These are phyloP conservation scores for Russula emetica DNA, from an alignment of 768 basidiomycete genomes.

Conservation along the genomic window DNA sequence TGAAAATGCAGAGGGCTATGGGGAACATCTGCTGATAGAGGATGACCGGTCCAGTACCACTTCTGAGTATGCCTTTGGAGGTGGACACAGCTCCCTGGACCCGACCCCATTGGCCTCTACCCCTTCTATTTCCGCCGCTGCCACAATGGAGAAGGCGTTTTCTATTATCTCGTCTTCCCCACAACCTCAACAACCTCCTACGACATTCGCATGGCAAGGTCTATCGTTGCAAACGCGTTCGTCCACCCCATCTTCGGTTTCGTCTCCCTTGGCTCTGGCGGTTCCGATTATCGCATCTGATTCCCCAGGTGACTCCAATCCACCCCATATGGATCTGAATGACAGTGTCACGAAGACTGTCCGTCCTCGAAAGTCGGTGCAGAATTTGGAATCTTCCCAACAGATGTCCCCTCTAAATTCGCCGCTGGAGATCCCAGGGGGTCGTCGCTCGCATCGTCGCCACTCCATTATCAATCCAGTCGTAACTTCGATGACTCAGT, in stretches of 20 bases:
- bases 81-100: conserved; percentile 41
- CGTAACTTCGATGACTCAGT: conserved; percentile 56
- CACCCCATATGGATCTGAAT: conserved; percentile 65
- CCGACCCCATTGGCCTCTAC: conserved; percentile 67
- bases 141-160: conserved; percentile 21
- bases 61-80: conserved; percentile 57
- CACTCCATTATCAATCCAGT: conserved; percentile 52
- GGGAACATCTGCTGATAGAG: conserved; percentile 28
- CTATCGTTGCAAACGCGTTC: conserved; percentile 65
- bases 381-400: conserved; percentile 62
- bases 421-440: conserved; percentile 49
- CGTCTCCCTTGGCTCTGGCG: conserved; percentile 80
- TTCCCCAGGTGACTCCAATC: conserved; percentile 49
- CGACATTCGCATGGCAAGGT: conserved; percentile 39
- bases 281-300: conserved; percentile 75
- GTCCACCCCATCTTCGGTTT: conserved; percentile 84
- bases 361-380: conserved; percentile 61
- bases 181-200: conserved; percentile 33
- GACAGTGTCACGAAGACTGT: conserved; percentile 46
- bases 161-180: conserved; percentile 28
- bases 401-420: conserved; percentile 62
- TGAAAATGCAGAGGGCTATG: conserved; percentile 28
- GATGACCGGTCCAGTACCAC: conserved; percentile 60
- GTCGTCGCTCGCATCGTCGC: conserved; percentile 59
- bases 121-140: conserved; percentile 38